Evolutionary conservation across 495 filamentous ascomycete genomes (phyloP).

Genomic region (Penicillium parvum): DNA sequence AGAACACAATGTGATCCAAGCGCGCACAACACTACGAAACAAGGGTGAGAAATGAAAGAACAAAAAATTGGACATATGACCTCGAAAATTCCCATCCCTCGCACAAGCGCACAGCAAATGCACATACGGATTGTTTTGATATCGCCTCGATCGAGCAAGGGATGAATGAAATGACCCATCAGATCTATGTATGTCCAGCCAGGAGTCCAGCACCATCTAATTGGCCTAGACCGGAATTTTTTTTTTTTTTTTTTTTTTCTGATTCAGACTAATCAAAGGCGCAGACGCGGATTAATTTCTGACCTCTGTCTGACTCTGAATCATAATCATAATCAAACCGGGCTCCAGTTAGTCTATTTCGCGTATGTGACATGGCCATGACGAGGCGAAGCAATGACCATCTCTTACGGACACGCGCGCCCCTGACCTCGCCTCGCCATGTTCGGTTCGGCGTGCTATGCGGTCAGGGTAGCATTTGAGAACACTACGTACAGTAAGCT

Average conservation of each 20-base stretch:
- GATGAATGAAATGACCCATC: conserved; percentile 14
- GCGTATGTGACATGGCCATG: too few relatives aligned
- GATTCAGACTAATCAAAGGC: too few relatives aligned
- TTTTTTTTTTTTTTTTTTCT: too few relatives aligned
- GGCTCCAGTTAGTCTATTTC: too few relatives aligned
- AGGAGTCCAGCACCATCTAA: too few relatives aligned
- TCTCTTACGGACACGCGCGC: background rate
- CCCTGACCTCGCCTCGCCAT: background rate
- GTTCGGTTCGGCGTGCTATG: background rate
- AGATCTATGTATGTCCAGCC: too few relatives aligned
- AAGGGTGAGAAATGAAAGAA: background rate
- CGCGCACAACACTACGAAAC: conserved; percentile 14
- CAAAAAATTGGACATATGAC: background rate
- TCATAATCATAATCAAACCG: too few relatives aligned
- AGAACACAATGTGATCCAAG: conserved; percentile 24
- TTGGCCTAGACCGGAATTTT: conserved; percentile 4
- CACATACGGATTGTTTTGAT: conserved; percentile 14
- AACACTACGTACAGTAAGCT: background rate
- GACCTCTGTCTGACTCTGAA: too few relatives aligned
- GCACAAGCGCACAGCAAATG: background rate
- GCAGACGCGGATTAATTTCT: too few relatives aligned
- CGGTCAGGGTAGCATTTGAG: background rate
- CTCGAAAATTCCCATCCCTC: background rate
- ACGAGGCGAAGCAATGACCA: too few relatives aligned
- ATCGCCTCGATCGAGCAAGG: conserved; percentile 19